Evolutionary conservation across 2,329 filamentous ascomycete species (phyloP).

Genomic region (Fusarium odoratissimum): DNA sequence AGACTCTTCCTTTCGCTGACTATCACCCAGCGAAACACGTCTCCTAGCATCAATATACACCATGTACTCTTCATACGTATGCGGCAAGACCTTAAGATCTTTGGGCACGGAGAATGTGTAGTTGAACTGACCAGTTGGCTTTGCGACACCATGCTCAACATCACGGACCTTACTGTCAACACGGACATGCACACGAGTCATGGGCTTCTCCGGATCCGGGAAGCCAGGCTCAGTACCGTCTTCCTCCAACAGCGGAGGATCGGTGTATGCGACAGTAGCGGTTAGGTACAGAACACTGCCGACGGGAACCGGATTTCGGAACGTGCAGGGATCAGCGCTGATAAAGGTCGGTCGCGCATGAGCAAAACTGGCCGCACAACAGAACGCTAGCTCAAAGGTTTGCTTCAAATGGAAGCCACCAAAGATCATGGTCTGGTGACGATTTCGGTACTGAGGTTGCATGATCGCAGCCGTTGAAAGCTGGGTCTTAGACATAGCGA

Average conservation of each 20-base stretch:
- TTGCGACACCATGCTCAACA: conserved; percentile 47
- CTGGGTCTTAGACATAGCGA: conserved; percentile 46
- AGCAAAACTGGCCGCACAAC: conserved; percentile 48
- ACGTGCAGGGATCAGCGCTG: conserved; percentile 47
- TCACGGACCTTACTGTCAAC: conserved; percentile 49
- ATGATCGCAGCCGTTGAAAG: conserved; percentile 46
- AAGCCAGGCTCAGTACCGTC: conserved; percentile 43
- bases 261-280: conserved; percentile 47
- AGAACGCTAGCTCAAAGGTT: conserved; percentile 48
- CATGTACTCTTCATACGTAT: conserved; percentile 49
- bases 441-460: conserved; percentile 47
- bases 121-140: conserved; percentile 48
- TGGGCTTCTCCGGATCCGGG: conserved; percentile 34
- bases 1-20: conserved; percentile 32
- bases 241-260: conserved; percentile 46
- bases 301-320: conserved; percentile 47
- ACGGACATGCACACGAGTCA: conserved; percentile 47
- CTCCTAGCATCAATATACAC: conserved; percentile 47
- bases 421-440: conserved; percentile 49
- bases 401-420: conserved; percentile 49
- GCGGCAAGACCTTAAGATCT: conserved; percentile 44
- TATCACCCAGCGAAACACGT: conserved; percentile 42
- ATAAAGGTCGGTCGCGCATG: conserved; percentile 48
- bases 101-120: conserved; percentile 48
- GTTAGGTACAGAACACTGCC: conserved; percentile 47